Evolutionary conservation across 2,329 filamentous ascomycete genomes (phyloP).

Genomic region (Diaporthe destruens): DNA sequence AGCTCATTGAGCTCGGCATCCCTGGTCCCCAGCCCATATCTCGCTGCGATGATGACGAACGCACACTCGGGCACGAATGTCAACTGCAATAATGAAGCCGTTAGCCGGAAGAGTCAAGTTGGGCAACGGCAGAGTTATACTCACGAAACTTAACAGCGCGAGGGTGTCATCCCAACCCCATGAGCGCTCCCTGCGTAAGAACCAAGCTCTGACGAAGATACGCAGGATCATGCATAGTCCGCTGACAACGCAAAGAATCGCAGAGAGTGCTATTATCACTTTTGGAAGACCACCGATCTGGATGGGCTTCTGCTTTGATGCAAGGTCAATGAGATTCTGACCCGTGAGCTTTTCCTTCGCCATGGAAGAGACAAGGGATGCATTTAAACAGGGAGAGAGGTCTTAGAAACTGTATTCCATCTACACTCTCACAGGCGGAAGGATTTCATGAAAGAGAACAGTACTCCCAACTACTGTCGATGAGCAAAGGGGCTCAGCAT

Average conservation of each 20-base stretch:
- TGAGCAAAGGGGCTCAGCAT: neutral
- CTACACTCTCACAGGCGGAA: too few relatives aligned
- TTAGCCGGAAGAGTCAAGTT: neutral
- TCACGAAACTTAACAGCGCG: slow-evolving; percentile 24
- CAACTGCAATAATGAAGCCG: neutral
- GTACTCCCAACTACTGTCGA: neutral
- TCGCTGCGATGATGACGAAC: slow-evolving; percentile 10
- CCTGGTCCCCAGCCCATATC: slow-evolving; percentile 4
- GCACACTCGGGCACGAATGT: slow-evolving; percentile 17
- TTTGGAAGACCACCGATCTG: neutral
- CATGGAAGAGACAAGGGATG: neutral
- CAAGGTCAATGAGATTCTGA: slow-evolving; percentile 18
- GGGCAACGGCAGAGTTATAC: neutral
- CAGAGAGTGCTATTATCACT: neutral
- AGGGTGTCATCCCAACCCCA: slow-evolving; percentile 31
- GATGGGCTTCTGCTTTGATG: neutral
- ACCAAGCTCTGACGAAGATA: slow-evolving; percentile 2
- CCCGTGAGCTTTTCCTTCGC: neutral
- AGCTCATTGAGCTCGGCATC: slow-evolving; percentile 24
- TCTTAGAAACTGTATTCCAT: neutral
- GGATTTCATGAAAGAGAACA: neutral
- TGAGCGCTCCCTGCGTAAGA: neutral
- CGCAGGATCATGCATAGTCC: neutral
- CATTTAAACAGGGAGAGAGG: neutral
- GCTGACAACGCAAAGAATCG: neutral